Evolutionary conservation across 2,329 filamentous ascomycete species (phyloP).

Genomic region (Sclerotinia subarctica): DNA sequence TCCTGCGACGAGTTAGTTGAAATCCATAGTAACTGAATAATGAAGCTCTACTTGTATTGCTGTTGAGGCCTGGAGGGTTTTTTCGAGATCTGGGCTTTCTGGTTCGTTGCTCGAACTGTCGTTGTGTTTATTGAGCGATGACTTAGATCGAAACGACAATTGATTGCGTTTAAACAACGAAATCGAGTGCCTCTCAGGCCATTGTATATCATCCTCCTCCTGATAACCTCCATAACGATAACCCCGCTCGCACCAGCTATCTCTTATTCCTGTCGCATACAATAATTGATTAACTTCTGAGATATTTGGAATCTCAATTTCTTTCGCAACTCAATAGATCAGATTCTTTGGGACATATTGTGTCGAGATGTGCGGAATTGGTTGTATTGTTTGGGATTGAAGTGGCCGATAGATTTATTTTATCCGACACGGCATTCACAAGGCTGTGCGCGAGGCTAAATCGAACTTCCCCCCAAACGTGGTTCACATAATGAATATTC

Average conservation of each 20-base stretch:
- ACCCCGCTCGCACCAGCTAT: neutral
- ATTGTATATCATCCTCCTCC: slow-evolving; percentile 2
- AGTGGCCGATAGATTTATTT: neutral
- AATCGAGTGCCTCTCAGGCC: neutral
- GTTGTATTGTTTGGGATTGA: neutral
- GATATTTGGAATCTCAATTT: neutral
- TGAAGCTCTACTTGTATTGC: slow-evolving; percentile 15
- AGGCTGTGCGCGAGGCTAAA: slow-evolving; percentile 16
- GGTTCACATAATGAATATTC: neutral
- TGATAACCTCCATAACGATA: slow-evolving; percentile 7
- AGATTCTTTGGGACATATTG: neutral
- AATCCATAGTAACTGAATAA: neutral
- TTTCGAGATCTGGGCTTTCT: neutral
- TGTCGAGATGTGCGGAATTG: neutral
- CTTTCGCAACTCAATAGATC: too few relatives aligned
- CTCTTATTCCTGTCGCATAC: neutral
- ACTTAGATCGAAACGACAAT: neutral
- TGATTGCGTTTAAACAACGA: neutral
- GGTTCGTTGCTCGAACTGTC: neutral
- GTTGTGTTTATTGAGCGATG: slow-evolving; percentile 16
- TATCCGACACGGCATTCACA: slow-evolving; percentile 7
- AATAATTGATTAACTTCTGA: neutral
- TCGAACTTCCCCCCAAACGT: neutral
- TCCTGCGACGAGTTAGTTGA: slow-evolving; percentile 22
- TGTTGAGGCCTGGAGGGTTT: neutral